These are phyloP conservation scores for Magnaporthiopsis poae DNA, from an alignment of 2,329 filamentous ascomycete genomes.

Conservation along the genomic window DNA sequence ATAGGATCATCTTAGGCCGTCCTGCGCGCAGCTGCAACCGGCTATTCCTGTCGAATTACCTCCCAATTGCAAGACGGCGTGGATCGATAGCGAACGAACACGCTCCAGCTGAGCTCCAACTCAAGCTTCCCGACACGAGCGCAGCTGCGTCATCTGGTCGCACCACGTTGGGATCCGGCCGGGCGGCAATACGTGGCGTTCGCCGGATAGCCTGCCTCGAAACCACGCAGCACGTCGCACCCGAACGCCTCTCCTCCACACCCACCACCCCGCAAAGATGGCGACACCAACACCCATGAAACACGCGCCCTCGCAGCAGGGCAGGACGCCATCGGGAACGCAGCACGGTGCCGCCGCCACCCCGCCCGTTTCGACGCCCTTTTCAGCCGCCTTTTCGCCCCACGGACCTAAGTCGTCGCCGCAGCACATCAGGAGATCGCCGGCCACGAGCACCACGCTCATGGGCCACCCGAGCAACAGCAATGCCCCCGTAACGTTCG, in stretches of 20 bases:
- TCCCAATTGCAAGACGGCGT: background rate
- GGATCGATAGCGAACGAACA: background rate
- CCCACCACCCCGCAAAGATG: constrained; percentile 23
- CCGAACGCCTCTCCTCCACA: too few relatives aligned
- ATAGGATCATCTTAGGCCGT: background rate
- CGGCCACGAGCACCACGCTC: constrained; percentile 41
- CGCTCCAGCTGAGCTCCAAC: background rate
- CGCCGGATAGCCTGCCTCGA: background rate
- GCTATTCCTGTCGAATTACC: background rate
- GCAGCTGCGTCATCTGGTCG: background rate
- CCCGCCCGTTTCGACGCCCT: constrained; percentile 58
- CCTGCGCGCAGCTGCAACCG: background rate
- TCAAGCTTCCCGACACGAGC: background rate
- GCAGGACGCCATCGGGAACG: constrained; percentile 38
- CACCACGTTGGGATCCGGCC: background rate
- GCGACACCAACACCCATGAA: constrained; percentile 42
- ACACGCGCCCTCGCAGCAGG: constrained; percentile 39
- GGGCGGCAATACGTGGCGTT: background rate
- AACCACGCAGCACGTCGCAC: background rate
- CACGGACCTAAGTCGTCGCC: constrained; percentile 49
- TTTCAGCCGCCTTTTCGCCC: constrained; percentile 54
- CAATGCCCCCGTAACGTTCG: constrained; percentile 45
- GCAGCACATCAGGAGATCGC: constrained; percentile 55
- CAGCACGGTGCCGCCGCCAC: constrained; percentile 42
- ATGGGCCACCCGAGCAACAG: constrained; percentile 33